Evolutionary conservation across 192 early-diverging fungal genomes (phyloP).

Genomic region (Linnemannia exigua): DNA sequence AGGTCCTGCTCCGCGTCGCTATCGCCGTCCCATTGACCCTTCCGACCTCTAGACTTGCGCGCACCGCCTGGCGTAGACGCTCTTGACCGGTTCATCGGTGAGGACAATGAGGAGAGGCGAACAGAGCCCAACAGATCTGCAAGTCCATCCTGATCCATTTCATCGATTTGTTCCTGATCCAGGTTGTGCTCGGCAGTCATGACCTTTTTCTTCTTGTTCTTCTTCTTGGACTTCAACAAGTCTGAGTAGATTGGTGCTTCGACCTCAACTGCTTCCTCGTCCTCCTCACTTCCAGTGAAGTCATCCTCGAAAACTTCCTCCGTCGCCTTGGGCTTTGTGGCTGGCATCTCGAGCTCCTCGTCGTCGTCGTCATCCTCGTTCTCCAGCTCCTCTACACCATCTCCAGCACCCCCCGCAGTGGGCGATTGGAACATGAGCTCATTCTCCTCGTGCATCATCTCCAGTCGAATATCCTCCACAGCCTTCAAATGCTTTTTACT

Average conservation of each 20-base stretch:
- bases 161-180: conserved; percentile 34
- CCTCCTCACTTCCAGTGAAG: conserved; percentile 54
- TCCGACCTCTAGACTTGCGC: conserved; percentile 19
- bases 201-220: conserved; percentile 68
- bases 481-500: conserved; percentile 90
- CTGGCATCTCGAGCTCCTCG: conserved; percentile 42
- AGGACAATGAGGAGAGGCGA: conserved; percentile 38
- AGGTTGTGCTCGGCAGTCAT: conserved; percentile 25
- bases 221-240: conserved; percentile 51
- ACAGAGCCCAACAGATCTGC: conserved; percentile 45
- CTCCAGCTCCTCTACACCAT: conserved; percentile 27
- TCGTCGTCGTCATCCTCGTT: conserved; percentile 42
- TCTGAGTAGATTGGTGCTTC: conserved; percentile 25
- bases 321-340: background rate
- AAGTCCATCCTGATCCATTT: conserved; percentile 48
- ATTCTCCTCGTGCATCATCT: conserved; percentile 82
- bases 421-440: conserved; percentile 31
- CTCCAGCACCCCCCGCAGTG: background rate
- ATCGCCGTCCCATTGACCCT: conserved; percentile 25
- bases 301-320: background rate
- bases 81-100: conserved; percentile 36
- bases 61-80: conserved; percentile 30
- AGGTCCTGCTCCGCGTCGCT: conserved; percentile 31
- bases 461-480: conserved; percentile 77
- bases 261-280: conserved; percentile 26